These are phyloP conservation scores for Oxytropis ochrocephala DNA, from an alignment of 306 rosid species.

Conservation along the genomic window DNA sequence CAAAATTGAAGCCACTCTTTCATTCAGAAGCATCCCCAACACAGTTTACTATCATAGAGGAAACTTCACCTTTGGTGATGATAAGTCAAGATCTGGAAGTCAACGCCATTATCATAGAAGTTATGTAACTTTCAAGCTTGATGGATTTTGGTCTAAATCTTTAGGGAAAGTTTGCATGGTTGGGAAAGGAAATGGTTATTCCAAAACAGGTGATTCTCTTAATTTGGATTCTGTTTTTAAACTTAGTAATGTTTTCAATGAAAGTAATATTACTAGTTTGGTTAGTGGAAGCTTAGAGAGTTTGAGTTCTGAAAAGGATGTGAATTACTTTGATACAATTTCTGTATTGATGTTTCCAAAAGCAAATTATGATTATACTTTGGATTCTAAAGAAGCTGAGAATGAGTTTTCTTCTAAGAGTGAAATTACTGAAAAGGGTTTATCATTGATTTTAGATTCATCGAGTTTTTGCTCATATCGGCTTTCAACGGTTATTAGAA, in stretches of 20 bases:
- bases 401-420: background rate
- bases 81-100: background rate
- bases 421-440: constrained; percentile 13
- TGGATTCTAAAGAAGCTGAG: constrained; percentile 22
- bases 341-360: constrained; percentile 40
- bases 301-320: constrained; percentile 26
- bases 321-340: constrained; percentile 29
- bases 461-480: constrained; percentile 26
- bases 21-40: background rate
- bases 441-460: constrained; percentile 16
- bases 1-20: constrained; percentile 24
- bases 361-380: constrained; percentile 27
- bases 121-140: constrained; percentile 13
- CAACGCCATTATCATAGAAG: background rate
- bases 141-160: constrained; percentile 54
- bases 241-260: constrained; percentile 35
- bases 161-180: constrained; percentile 51
- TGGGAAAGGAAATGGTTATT: constrained; percentile 23
- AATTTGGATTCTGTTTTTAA: constrained; percentile 31
- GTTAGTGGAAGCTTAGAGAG: constrained; percentile 53
- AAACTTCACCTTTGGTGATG: background rate
- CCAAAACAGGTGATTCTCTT: constrained; percentile 11
- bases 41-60: background rate
- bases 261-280: constrained; percentile 29
- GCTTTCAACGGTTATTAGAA: background rate